Conservation (phyloP, 2,329 filamentous ascomycete species). For the Huntiella savannae region DNA sequence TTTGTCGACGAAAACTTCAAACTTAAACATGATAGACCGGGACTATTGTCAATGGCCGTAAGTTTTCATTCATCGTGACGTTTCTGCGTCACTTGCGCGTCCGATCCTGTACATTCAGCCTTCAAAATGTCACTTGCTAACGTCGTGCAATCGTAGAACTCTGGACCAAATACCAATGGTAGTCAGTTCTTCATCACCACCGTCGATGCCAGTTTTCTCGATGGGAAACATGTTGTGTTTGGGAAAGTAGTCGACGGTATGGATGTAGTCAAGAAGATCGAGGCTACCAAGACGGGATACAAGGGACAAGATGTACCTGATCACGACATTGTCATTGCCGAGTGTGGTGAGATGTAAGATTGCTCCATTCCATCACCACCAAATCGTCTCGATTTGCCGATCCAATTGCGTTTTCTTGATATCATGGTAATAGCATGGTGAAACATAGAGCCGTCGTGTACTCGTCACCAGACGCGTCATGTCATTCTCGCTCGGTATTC, state of each 20-base stretch:
- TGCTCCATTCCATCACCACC: too few species aligned
- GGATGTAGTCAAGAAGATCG: slow-evolving; percentile 82
- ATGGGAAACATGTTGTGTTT: slow-evolving; percentile 90
- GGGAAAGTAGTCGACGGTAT: slow-evolving; percentile 78
- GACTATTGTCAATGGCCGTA: slow-evolving; percentile 85
- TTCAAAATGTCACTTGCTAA: too few species aligned
- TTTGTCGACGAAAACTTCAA: slow-evolving; percentile 86
- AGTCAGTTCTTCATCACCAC: slow-evolving; percentile 97
- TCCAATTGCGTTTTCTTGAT: too few species aligned
- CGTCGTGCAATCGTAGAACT: slow-evolving; percentile 38
- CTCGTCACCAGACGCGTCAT: too few species aligned
- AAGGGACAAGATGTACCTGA: slow-evolving; percentile 61
- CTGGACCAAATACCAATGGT: slow-evolving; percentile 80
- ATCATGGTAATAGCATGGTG: too few species aligned
- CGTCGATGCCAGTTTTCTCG: slow-evolving; percentile 66
- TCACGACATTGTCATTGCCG: slow-evolving; percentile 62
- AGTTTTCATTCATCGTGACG: slow-evolving; percentile 18
- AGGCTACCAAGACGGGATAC: slow-evolving; percentile 66
- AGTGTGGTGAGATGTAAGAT: slow-evolving; percentile 80
- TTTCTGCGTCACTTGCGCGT: slow-evolving; percentile 1
- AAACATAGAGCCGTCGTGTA: too few species aligned
- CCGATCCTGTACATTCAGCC: background rate
- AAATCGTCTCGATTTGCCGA: too few species aligned
- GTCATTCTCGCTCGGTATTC: too few species aligned
- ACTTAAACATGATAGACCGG: slow-evolving; percentile 58